phyloP scores from a whole-genome alignment of 75 land plant genomes.

The Picea glauca region DNA sequence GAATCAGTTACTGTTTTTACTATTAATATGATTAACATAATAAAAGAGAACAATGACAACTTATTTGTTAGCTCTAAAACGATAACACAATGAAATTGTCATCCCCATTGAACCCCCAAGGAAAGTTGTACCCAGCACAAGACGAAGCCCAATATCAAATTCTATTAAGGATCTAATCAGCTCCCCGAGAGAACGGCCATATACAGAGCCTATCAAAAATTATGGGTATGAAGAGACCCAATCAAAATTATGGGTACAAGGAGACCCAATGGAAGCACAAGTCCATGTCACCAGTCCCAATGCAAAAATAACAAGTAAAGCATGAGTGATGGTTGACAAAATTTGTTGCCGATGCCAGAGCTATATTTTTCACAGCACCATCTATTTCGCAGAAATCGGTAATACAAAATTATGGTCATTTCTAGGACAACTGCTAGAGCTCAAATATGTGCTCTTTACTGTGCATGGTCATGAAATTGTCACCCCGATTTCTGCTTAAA shows the following conservation, averaged over 20 bases:
- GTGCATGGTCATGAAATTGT: neutral
- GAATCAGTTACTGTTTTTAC: conserved; percentile 68
- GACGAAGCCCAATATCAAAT: conserved; percentile 71
- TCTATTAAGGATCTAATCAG: conserved; percentile 37
- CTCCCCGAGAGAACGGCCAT: conserved; percentile 66
- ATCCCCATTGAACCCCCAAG: conserved; percentile 82
- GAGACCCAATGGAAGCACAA: conserved; percentile 70
- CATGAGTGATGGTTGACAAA: neutral
- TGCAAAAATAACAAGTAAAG: conserved; percentile 49
- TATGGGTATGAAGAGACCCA: too few relatives aligned
- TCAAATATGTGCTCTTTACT: neutral
- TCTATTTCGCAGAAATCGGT: neutral
- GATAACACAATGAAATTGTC: conserved; percentile 83
- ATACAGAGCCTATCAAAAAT: conserved; percentile 55
- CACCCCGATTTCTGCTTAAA: neutral
- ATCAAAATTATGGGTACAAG: conserved; percentile 63
- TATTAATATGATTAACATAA: conserved; percentile 71
- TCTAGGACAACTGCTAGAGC: neutral
- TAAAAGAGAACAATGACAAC: conserved; percentile 57
- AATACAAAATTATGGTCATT: neutral
- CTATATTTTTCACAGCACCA: conserved; percentile 62
- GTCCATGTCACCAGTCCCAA: conserved; percentile 70
- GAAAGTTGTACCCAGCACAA: conserved; percentile 71
- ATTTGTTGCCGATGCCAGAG: conserved; percentile 52
- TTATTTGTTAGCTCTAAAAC: conserved; percentile 84